phyloP scores from a whole-genome alignment of 1,284 basidiomycete genomes.

The Ceratobasidium sp. region DNA sequence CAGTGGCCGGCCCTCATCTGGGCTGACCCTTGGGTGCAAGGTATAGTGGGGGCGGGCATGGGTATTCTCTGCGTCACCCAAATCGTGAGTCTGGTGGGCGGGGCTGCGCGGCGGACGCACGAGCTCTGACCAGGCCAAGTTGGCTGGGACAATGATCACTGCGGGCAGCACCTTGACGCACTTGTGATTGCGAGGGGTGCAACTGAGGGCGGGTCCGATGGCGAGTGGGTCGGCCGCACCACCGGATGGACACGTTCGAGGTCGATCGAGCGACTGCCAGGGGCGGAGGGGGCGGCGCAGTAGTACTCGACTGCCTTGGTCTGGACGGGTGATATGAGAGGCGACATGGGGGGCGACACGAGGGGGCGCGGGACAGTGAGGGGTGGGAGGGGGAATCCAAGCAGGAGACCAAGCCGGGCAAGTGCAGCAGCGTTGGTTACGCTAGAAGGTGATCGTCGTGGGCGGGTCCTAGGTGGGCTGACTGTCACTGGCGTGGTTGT shows the following conservation, averaged over 20 bases:
- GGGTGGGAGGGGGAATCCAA: slow-evolving; percentile 29
- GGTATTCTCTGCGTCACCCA: not conserved
- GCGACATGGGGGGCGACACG: slow-evolving; percentile 19
- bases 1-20: slow-evolving; percentile 8
- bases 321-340: not conserved
- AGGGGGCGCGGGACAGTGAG: slow-evolving; percentile 24
- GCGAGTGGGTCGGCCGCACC: slow-evolving; percentile 10
- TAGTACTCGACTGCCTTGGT: slow-evolving; percentile 36
- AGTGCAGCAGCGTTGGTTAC: not conserved
- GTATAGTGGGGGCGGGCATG: too few species aligned
- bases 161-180: not conserved
- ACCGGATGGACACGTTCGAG: slow-evolving; percentile 23
- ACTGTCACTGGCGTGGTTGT: not conserved
- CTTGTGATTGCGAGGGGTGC: slow-evolving; percentile 7
- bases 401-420: slow-evolving; percentile 3
- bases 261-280: slow-evolving; percentile 13
- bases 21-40: not conserved
- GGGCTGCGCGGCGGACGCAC: not conserved
- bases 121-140: not conserved
- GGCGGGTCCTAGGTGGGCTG: slow-evolving; percentile 8
- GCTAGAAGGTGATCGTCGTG: slow-evolving; percentile 2
- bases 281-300: slow-evolving; percentile 23
- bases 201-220: slow-evolving; percentile 9
- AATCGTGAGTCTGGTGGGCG: not conserved
- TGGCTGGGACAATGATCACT: not conserved